Conservation (phyloP, 2,329 filamentous ascomycete genomes). For the Stachybotrys elegans region DNA sequence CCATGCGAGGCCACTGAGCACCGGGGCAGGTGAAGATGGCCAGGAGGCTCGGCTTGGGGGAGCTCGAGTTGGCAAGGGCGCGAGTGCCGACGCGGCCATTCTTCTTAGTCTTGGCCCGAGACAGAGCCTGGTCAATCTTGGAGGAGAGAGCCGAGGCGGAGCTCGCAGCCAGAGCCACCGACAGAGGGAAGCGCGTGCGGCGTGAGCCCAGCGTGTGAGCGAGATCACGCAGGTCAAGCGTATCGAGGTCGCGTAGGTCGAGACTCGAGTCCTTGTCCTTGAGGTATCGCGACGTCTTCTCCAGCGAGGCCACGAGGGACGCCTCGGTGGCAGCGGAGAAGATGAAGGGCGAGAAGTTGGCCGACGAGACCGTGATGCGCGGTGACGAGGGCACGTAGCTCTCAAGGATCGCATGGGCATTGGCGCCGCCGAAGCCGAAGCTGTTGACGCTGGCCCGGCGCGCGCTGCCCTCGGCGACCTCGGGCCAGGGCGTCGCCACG, state of each 20-base stretch:
- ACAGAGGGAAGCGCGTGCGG: neutral
- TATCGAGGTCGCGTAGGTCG: constrained; percentile 13
- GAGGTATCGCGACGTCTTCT: constrained; percentile 25
- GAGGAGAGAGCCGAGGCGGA: neutral
- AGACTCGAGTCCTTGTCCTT: constrained; percentile 11
- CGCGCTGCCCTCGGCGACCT: neutral
- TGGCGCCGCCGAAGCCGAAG: constrained; percentile 1
- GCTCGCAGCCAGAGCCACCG: neutral
- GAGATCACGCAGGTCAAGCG: neutral
- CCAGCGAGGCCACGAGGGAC: constrained; percentile 3
- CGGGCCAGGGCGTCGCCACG: neutral
- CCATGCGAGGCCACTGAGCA: constrained; percentile 30
- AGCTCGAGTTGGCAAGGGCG: neutral
- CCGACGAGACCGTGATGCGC: neutral
- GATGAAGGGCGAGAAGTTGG: constrained; percentile 4
- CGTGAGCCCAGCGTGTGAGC: neutral
- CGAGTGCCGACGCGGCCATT: constrained; percentile 5
- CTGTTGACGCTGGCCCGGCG: constrained; percentile 2
- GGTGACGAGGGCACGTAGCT: neutral
- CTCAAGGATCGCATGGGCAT: constrained; percentile 1
- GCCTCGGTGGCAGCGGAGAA: constrained; percentile 3
- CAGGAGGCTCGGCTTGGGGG: constrained; percentile 9
- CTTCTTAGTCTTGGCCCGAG: neutral
- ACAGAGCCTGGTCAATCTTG: neutral
- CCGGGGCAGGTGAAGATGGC: constrained; percentile 30